phyloP scores from a whole-genome alignment of 306 rosid species.

The Hylodesmum podocarpum region DNA sequence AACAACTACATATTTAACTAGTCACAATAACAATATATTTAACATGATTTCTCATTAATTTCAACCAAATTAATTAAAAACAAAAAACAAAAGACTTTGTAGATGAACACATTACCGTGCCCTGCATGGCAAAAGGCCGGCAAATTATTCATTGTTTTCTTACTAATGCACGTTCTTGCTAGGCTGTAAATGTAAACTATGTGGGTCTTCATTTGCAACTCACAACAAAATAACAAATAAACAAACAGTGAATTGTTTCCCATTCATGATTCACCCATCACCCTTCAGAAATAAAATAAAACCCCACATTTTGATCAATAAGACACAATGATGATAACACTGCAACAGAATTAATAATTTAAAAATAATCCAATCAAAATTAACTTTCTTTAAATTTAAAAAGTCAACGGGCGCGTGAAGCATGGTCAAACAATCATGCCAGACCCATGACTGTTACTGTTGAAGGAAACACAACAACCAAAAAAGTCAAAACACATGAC shows the following conservation, averaged over 20 bases:
- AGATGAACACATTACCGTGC: not conserved
- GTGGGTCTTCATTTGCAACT: not conserved
- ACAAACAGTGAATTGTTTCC: not conserved
- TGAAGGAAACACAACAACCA: not conserved
- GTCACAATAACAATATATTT: no score
- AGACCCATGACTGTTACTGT: not conserved
- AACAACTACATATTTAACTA: no score
- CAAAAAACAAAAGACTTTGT: not conserved
- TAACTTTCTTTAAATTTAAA: not conserved
- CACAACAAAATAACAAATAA: not conserved
- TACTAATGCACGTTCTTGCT: slow-evolving; percentile 20
- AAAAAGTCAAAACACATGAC: not conserved
- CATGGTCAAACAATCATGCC: not conserved
- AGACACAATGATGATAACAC: not conserved
- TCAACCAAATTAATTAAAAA: not conserved
- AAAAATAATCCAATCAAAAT: no score
- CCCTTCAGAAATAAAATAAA: not conserved
- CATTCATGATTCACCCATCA: not conserved
- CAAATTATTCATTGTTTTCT: not conserved
- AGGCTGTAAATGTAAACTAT: not conserved
- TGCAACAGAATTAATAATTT: not conserved
- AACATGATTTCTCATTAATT: no score
- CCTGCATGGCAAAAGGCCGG: not conserved
- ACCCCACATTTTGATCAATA: not conserved
- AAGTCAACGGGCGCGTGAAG: not conserved